Evolutionary conservation across 768 basidiomycete species (phyloP), one percentile per base, ranked within the genome.

Genomic region (Plicaturopsis crispa): DNA sequence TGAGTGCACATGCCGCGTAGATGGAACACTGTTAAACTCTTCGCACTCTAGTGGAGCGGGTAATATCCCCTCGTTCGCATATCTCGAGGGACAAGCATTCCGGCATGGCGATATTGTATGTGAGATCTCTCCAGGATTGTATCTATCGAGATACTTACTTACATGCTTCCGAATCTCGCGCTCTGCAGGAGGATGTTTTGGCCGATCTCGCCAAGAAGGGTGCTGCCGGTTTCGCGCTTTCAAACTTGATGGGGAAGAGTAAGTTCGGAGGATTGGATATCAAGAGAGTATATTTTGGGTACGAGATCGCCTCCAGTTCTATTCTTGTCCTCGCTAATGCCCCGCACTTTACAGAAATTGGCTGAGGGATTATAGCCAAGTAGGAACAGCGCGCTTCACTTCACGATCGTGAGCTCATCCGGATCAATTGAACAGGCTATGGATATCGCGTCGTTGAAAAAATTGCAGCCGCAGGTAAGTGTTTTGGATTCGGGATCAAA

Each of bases 321-420:
- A 8, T 11, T 28, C 8, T n/a, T 7, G 24, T 28, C 19, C 39
- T 20, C 19, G 41, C 31, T 22, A 20, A 33, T 40, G 36, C 23
- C 33, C 34, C 6, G 31, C 32, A 21, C 30, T 21, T 24, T 40
- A 22, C 47, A 84, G 84, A 5, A 88, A 88, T 54, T 90, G 88
- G 89, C 69, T 93, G 24, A 70, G 91, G 26, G 90, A 93, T 62
- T 93, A 91, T 59, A 84, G 81, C 48, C 83, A 84, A 64, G 78
- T 74, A 41, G 28, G 55, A n/a, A 17, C 4, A n/a, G 41, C 26
- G 30, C 20, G n/a, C 7, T n/a, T 20, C 17, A 24, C n/a, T 7
- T 23, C 34, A n/a, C 5, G 2, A 19, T n/a, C n/a, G n/a, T n/a
- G n/a, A n/a, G n/a, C n/a, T n/a, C n/a, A n/a, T n/a, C 14, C 31